Percentiles rank a stretch among this genome's conserved stretches.
Conservation (phyloP, 495 filamentous ascomycete species). For the Hypomontagnella monticulosa region DNA sequence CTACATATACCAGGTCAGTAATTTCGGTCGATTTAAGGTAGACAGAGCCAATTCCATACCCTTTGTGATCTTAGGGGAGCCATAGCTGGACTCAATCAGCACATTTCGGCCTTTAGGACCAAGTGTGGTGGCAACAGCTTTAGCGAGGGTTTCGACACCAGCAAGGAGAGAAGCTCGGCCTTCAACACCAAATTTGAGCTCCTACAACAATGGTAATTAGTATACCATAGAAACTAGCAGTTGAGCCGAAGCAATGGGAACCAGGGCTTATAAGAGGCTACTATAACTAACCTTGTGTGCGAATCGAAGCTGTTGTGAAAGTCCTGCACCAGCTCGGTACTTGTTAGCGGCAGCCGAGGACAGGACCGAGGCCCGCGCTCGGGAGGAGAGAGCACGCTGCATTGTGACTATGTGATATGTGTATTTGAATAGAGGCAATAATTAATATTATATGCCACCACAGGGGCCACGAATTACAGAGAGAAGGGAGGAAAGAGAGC, state of each 20-base stretch:
- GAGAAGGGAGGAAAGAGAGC: conserved; percentile 14
- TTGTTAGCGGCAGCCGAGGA: conserved; percentile 65
- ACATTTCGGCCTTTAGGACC: conserved; percentile 99
- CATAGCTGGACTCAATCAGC: conserved; percentile 95
- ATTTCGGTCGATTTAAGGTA: not conserved
- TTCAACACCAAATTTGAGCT: conserved; percentile 98
- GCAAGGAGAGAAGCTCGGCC: conserved; percentile 86
- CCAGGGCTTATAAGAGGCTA: conserved; percentile 25
- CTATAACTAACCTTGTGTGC: conserved; percentile 85
- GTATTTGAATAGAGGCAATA: conserved; percentile 42
- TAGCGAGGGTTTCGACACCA: conserved; percentile 96
- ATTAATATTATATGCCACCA: conserved; percentile 43
- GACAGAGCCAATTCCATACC: conserved; percentile 63
- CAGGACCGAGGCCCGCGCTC: conserved; percentile 73
- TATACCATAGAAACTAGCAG: conserved; percentile 16
- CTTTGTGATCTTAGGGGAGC: conserved; percentile 99
- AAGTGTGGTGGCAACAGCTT: conserved; percentile 94
- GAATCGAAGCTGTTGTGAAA: conserved; percentile 85
- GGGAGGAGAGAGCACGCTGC: conserved; percentile 77
- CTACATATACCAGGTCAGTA: conserved; percentile 56
- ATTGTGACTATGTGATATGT: conserved; percentile 57
- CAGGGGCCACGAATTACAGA: conserved; percentile 19
- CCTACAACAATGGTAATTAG: conserved; percentile 61
- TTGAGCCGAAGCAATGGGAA: not conserved
- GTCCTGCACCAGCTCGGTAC: conserved; percentile 63